A percentile compares a stretch with the other conserved stretches of the same genome.
Evolutionary conservation across 2,329 filamentous ascomycete genomes (phyloP).

Genomic region (Sporothrix phasma): DNA sequence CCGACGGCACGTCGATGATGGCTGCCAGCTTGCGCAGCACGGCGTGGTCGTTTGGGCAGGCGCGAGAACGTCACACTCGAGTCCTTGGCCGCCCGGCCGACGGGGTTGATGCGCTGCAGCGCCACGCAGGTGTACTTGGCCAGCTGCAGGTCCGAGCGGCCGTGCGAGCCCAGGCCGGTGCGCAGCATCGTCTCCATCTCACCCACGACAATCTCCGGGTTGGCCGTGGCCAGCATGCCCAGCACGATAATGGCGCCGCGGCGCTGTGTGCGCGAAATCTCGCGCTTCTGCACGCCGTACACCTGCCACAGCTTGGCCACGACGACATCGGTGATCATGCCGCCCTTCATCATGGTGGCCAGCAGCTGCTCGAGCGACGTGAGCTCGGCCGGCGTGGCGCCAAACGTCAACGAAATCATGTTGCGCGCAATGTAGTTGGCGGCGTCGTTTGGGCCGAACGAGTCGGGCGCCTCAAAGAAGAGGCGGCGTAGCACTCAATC

Average conservation of each 20-base stretch:
- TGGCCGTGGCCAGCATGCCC: slow-evolving; percentile 90
- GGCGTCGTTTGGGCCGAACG: slow-evolving; percentile 77
- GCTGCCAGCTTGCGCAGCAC: slow-evolving; percentile 71
- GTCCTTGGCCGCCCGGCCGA: slow-evolving; percentile 68
- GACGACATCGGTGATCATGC: slow-evolving; percentile 75
- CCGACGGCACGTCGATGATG: slow-evolving; percentile 74
- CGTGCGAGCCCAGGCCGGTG: slow-evolving; percentile 74
- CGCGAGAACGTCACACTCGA: slow-evolving; percentile 62
- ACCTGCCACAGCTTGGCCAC: slow-evolving; percentile 94
- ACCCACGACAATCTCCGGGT: slow-evolving; percentile 83
- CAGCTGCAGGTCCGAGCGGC: slow-evolving; percentile 72
- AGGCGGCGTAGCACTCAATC: slow-evolving; percentile 90
- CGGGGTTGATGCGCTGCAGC: slow-evolving; percentile 79
- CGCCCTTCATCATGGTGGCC: slow-evolving; percentile 94
- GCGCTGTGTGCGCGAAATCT: slow-evolving; percentile 84
- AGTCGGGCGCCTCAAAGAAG: slow-evolving; percentile 90
- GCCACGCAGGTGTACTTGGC: slow-evolving; percentile 96
- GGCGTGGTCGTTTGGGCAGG: slow-evolving; percentile 83
- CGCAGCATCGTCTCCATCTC: slow-evolving; percentile 92
- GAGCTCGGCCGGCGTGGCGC: slow-evolving; percentile 85
- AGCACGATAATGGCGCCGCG: slow-evolving; percentile 91
- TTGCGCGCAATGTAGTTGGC: slow-evolving; percentile 94
- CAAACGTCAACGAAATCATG: slow-evolving; percentile 98
- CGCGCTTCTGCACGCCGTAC: slow-evolving; percentile 85
- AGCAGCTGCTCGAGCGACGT: slow-evolving; percentile 92